Percentiles rank a stretch among this genome's conserved stretches.
Conservation (phyloP, 1,139 yeast species). For the Yamadazyma dendronema region DNA sequence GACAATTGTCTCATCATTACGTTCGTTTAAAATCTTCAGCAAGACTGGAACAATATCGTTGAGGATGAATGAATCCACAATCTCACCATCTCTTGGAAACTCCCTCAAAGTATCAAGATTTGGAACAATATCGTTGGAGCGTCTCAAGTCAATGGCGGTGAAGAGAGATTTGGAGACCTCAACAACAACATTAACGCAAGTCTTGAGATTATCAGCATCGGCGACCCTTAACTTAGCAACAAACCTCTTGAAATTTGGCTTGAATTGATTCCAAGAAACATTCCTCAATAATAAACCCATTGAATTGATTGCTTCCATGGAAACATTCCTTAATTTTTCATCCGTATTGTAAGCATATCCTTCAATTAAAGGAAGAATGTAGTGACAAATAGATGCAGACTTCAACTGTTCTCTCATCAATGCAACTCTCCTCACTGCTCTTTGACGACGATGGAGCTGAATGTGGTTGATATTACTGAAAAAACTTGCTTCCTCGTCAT, state of each 20-base stretch:
- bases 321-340: slow-evolving; percentile 66
- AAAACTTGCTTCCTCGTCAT: slow-evolving; percentile 84
- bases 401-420: slow-evolving; percentile 42
- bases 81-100: slow-evolving; percentile 32
- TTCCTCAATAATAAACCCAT: slow-evolving; percentile 59
- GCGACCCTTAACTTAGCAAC: slow-evolving; percentile 50
- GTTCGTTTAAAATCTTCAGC: slow-evolving; percentile 53
- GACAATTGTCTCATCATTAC: slow-evolving; percentile 78
- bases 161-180: slow-evolving; percentile 57
- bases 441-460: slow-evolving; percentile 81
- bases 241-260: slow-evolving; percentile 72
- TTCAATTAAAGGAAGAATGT: slow-evolving; percentile 81
- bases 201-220: slow-evolving; percentile 54
- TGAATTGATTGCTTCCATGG: slow-evolving; percentile 68
- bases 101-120: slow-evolving; percentile 28
- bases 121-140: slow-evolving; percentile 10
- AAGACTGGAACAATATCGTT: slow-evolving; percentile 64
- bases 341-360: slow-evolving; percentile 62
- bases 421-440: slow-evolving; percentile 66
- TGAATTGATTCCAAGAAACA: slow-evolving; percentile 78
- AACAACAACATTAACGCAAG: slow-evolving; percentile 61
- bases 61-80: slow-evolving; percentile 51
- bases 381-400: slow-evolving; percentile 69
- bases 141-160: slow-evolving; percentile 21
- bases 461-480: slow-evolving; percentile 80